Conservation (phyloP, 2,329 filamentous ascomycete genomes). For the Xylariaceae sp. region DNA sequence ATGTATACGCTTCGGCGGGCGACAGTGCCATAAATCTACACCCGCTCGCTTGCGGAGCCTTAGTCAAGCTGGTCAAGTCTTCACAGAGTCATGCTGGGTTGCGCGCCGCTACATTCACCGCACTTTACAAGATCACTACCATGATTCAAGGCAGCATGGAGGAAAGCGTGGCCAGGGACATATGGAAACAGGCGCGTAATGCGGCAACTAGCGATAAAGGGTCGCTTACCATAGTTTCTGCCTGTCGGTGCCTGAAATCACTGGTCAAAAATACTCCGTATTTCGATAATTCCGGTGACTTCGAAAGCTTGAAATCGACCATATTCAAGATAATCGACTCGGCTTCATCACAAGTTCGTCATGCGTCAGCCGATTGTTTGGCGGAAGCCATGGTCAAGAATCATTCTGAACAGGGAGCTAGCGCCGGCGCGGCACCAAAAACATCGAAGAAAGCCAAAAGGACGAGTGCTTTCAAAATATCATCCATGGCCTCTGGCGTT, state of each 20-base stretch:
- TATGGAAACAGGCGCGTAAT: slow-evolving; percentile 86
- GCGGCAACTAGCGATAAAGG: slow-evolving; percentile 76
- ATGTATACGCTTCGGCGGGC: slow-evolving; percentile 85
- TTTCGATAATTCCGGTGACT: slow-evolving; percentile 84
- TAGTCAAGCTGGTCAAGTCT: slow-evolving; percentile 75
- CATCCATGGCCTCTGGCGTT: slow-evolving; percentile 53
- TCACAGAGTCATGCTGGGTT: slow-evolving; percentile 76
- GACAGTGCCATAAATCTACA: slow-evolving; percentile 87
- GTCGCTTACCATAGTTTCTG: slow-evolving; percentile 68
- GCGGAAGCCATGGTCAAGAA: slow-evolving; percentile 77
- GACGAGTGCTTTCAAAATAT: slow-evolving; percentile 43
- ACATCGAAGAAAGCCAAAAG: slow-evolving; percentile 59
- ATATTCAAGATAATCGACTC: slow-evolving; percentile 87
- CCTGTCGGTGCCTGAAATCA: slow-evolving; percentile 72
- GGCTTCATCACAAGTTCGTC: slow-evolving; percentile 65
- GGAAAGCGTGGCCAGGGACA: slow-evolving; percentile 76
- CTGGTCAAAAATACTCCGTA: slow-evolving; percentile 68
- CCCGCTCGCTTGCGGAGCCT: slow-evolving; percentile 62
- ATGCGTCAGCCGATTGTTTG: slow-evolving; percentile 80
- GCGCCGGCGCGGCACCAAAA: slow-evolving; percentile 46
- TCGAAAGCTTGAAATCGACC: slow-evolving; percentile 77
- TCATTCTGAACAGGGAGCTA: slow-evolving; percentile 57
- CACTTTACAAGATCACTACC: slow-evolving; percentile 67
- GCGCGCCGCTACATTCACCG: slow-evolving; percentile 69
- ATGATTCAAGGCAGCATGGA: slow-evolving; percentile 76